phyloP scores from a whole-genome alignment of 1,139 yeast species.

The Saccharomyces hybrid region DNA sequence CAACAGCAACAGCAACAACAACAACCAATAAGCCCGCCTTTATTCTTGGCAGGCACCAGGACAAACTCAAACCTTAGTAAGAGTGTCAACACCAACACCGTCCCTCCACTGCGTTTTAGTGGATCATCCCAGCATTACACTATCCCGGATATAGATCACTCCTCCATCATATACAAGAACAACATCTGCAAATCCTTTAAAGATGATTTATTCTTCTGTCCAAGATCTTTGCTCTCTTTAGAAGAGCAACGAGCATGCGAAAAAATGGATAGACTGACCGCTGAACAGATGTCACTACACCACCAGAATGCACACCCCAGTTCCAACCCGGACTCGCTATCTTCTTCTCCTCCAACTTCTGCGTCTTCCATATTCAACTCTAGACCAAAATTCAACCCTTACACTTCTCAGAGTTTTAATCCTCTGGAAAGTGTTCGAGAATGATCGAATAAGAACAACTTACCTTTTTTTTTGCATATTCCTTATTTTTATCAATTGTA shows the following conservation, averaged over 20 bases:
- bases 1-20: neutral
- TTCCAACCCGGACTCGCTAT: slow-evolving; percentile 1
- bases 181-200: slow-evolving; percentile 24
- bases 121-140: neutral
- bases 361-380: slow-evolving; percentile 8
- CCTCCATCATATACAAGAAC: slow-evolving; percentile 17
- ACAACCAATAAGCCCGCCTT: neutral
- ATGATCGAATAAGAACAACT: neutral
- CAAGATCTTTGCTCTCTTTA: slow-evolving; percentile 19
- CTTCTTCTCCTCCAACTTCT: neutral
- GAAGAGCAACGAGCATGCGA: slow-evolving; percentile 21
- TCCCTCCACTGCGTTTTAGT: neutral
- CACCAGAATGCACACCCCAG: slow-evolving; percentile 12
- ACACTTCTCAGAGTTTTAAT: slow-evolving; percentile 33
- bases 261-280: slow-evolving; percentile 19
- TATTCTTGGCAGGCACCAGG: neutral
- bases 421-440: slow-evolving; percentile 14
- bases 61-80: neutral
- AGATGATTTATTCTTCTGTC: slow-evolving; percentile 28
- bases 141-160: slow-evolving; percentile 5
- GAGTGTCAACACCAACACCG: neutral
- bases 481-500: neutral
- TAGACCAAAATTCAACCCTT: slow-evolving; percentile 21
- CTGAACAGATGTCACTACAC: slow-evolving; percentile 15
- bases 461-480: neutral